These are phyloP conservation scores for Dillenia suffruticosa DNA, from an alignment of 164 flowering plant genomes.

Conservation along the genomic window DNA sequence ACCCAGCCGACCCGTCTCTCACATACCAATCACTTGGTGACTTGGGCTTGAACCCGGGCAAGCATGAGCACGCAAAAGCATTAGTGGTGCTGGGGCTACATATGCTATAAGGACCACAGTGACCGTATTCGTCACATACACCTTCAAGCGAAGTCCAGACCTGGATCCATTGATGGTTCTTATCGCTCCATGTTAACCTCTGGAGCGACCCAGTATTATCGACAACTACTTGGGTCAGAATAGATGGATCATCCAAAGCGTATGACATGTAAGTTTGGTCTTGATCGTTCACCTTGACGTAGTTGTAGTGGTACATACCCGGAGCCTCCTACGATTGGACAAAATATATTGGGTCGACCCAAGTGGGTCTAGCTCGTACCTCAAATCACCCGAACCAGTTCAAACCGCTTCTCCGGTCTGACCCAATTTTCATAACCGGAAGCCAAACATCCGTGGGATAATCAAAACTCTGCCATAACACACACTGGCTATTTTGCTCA, in stretches of 20 bases:
- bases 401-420: conserved; percentile 27
- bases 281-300: conserved; percentile 9
- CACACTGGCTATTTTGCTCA: background rate
- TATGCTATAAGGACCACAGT: conserved; percentile 23
- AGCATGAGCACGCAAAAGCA: conserved; percentile 14
- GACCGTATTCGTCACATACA: conserved; percentile 23
- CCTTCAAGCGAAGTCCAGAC: conserved; percentile 19
- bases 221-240: conserved; percentile 14
- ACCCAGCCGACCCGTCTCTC: conserved; percentile 38
- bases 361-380: conserved; percentile 13
- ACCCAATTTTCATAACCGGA: conserved; percentile 46
- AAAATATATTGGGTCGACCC: conserved; percentile 25
- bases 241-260: background rate
- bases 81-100: conserved; percentile 12
- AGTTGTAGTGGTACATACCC: conserved; percentile 3
- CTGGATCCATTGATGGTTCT: conserved; percentile 12
- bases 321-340: conserved; percentile 21
- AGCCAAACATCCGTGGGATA: conserved; percentile 31
- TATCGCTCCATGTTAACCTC: conserved; percentile 14
- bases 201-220: conserved; percentile 12
- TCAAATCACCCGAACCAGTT: conserved; percentile 26
- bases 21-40: conserved; percentile 22
- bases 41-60: conserved; percentile 39
- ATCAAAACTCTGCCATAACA: conserved; percentile 62
- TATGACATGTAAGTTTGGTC: conserved; percentile 13